A percentile compares a stretch with the other conserved stretches of the same genome.
phyloP scores from a whole-genome alignment of 2,329 filamentous ascomycete species.

The Penicillium sp. region DNA sequence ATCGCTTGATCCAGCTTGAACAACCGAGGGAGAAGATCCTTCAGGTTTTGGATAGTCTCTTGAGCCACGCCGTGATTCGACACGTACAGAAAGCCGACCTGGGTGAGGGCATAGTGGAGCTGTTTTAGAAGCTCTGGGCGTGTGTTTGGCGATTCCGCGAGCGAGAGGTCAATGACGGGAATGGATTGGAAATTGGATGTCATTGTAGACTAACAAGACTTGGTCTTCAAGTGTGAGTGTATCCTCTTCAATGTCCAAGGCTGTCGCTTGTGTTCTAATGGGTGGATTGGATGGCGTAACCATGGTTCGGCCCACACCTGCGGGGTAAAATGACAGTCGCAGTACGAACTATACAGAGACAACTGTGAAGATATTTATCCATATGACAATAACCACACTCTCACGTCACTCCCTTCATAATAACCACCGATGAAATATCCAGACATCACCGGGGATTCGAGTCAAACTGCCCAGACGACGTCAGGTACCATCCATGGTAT shows the following conservation, averaged over 20 bases:
- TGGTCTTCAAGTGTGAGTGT: too few species aligned
- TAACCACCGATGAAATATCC: neutral
- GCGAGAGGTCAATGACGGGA: constrained; percentile 49
- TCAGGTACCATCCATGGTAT: neutral
- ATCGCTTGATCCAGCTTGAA: constrained; percentile 16
- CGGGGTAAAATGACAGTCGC: too few species aligned
- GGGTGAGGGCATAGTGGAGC: constrained; percentile 16
- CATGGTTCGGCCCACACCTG: too few species aligned
- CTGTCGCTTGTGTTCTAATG: too few species aligned
- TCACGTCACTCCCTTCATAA: too few species aligned
- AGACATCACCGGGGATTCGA: neutral
- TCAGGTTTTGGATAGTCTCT: constrained; percentile 15
- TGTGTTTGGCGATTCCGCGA: constrained; percentile 33
- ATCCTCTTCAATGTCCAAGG: too few species aligned
- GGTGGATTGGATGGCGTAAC: too few species aligned
- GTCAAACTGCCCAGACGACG: neutral
- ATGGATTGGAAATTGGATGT: constrained; percentile 29
- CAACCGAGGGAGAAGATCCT: constrained; percentile 16
- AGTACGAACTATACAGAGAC: too few species aligned
- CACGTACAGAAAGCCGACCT: constrained; percentile 26
- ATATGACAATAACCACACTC: too few species aligned
- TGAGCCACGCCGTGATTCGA: constrained; percentile 21
- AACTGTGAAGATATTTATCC: too few species aligned
- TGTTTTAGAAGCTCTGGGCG: constrained; percentile 39
- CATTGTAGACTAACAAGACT: neutral